Conservation (phyloP, 225 moss, liverwort and hornwort genomes). For the Anthoceros angustus region DNA sequence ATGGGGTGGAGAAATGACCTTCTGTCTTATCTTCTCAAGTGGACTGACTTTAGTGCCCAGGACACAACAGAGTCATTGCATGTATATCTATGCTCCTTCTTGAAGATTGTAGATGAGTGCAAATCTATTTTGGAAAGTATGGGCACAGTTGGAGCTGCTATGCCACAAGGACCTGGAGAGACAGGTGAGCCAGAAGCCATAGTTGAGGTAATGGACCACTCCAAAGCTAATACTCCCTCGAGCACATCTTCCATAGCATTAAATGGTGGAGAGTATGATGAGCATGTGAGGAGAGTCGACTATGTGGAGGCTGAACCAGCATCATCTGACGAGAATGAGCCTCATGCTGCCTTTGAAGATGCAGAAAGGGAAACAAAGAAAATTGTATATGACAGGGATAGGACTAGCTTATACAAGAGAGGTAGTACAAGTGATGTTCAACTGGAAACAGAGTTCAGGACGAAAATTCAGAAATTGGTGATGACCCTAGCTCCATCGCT, state of each 20-base stretch:
- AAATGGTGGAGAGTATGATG: neutral
- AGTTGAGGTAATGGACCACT: neutral
- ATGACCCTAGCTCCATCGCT: conserved; percentile 48
- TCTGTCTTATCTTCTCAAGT: conserved; percentile 25
- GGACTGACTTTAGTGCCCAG: conserved; percentile 33
- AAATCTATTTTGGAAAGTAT: conserved; percentile 30
- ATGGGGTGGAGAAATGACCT: conserved; percentile 39
- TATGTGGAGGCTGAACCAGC: neutral
- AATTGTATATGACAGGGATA: conserved; percentile 11
- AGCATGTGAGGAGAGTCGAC: neutral
- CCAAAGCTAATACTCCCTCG: neutral
- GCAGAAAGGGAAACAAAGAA: conserved; percentile 1
- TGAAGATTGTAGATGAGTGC: conserved; percentile 55
- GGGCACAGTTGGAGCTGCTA: conserved; percentile 15
- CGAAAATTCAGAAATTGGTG: conserved; percentile 35
- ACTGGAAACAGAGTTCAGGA: conserved; percentile 29
- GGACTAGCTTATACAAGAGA: conserved; percentile 10
- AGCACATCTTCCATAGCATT: neutral
- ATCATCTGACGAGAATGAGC: neutral
- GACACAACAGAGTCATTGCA: conserved; percentile 22
- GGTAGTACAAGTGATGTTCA: conserved; percentile 6
- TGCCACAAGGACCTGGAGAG: neutral
- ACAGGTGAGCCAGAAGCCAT: neutral
- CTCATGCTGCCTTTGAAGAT: neutral
- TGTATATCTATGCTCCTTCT: conserved; percentile 49